Base-by-base conservation (phyloP, 345 rosid species). In the Gossypium longicalyx region DNA sequence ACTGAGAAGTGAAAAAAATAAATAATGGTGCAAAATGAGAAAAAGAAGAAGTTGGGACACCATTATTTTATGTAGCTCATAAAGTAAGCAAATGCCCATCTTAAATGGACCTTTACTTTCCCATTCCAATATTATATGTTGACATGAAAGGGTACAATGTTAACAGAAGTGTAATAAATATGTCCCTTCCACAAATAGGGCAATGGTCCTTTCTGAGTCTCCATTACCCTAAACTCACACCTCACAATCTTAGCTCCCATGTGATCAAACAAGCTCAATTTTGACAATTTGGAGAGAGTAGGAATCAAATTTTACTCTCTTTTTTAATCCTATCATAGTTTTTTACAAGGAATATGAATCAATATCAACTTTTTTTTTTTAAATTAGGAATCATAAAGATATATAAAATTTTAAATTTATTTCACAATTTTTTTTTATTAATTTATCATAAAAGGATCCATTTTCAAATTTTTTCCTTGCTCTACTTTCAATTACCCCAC, bases 161-260 rank as follows among this genome's bases (percentile, higher is more conserved):
- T 12, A 47, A 11, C 13, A 47, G 49, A 41, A 38, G 25, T 44
- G 63, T 38, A 62, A 27, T 69, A 69, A 77, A 77, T 73, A 48
- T 77, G 73, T 77, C 73, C 71, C 81, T 61, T 61, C 52, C 38
- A 27, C 62, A 64, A 38, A 38, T 38, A 64, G 49, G 48, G 3
- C 51, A 17, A 41, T 38, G 22, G n/a, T 16, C 51, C 49, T 38
- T 64, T 38, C 22, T 1, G 8, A 38, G 2, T 17, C 10, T 9
- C 68, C 68, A 64, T 8, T 47, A 10, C 2, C 23, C 49, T n/a
- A 3, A 69, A 54, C 45, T 19, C 58, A 27, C 9, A 62, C n/a
- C 70, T 22, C 0, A 20, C 19, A 13, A 34, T 6, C 9, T 7
- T 41, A 27, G 19, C 43, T 27, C 71, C 71, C 71, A 44, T 67